A percentile compares a stretch with the other conserved stretches of the same genome.
phyloP scores from a whole-genome alignment of 2,329 filamentous ascomycete species.

The Chalaropsis ovoidea region DNA sequence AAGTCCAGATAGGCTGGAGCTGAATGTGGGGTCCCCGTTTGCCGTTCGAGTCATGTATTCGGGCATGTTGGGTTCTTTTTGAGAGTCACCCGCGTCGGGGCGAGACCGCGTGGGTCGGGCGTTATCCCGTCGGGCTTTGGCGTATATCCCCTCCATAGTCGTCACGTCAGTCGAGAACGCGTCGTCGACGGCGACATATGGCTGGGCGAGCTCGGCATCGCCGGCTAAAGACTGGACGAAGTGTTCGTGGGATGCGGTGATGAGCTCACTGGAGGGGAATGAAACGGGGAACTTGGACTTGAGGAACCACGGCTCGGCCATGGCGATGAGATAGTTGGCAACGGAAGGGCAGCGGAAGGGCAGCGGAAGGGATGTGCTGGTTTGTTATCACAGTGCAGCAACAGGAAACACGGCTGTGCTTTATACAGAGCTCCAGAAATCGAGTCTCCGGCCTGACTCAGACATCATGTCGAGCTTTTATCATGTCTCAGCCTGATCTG shows the following conservation, averaged over 20 bases:
- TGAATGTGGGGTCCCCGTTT: background rate
- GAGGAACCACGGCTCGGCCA: conserved; percentile 33
- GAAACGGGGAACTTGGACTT: conserved; percentile 34
- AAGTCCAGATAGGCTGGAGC: background rate
- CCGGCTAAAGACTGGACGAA: conserved; percentile 38
- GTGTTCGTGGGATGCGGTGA: background rate
- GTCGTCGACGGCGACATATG: conserved; percentile 39
- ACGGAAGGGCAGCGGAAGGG: background rate
- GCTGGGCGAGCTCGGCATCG: conserved; percentile 30
- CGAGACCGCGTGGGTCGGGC: background rate
- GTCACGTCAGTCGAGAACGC: background rate
- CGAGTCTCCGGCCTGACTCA: too few relatives aligned
- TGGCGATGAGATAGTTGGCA: background rate
- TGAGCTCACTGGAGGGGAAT: conserved; percentile 31
- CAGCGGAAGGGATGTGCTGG: background rate
- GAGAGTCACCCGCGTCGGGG: background rate
- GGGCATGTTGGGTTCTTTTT: background rate
- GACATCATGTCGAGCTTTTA: too few relatives aligned
- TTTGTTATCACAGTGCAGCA: too few relatives aligned
- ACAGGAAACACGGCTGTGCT: too few relatives aligned
- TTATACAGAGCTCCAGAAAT: too few relatives aligned
- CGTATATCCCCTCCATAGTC: background rate
- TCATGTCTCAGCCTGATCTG: too few relatives aligned
- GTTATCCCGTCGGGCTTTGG: background rate
- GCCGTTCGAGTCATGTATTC: background rate